These are phyloP conservation scores for Leccinum barrowsii DNA, from an alignment of 768 basidiomycete genomes.

Conservation along the genomic window DNA sequence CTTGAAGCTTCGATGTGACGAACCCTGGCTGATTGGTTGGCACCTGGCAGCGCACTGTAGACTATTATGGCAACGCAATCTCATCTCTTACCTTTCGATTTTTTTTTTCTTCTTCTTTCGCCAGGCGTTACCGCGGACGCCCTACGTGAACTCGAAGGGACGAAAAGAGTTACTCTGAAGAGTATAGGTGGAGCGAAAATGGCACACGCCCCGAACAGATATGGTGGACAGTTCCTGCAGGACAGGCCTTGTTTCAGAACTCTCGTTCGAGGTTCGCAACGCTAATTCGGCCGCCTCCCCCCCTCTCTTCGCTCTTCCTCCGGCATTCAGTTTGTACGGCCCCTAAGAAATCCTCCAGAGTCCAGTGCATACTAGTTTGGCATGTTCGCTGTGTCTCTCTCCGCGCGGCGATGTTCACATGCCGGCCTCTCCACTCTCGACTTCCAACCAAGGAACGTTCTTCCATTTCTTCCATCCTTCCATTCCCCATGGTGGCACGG, in stretches of 20 bases:
- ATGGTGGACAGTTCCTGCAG: neutral
- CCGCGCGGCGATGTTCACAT: neutral
- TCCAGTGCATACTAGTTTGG: neutral
- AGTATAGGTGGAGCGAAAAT: neutral
- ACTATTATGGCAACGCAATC: slow-evolving; percentile 25
- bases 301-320: neutral
- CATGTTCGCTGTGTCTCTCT: neutral
- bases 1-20: slow-evolving; percentile 8
- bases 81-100: slow-evolving; percentile 1
- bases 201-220: neutral
- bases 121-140: slow-evolving; percentile 19
- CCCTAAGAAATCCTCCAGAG: neutral
- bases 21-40: slow-evolving; percentile 4
- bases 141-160: neutral
- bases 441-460: neutral
- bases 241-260: slow-evolving; percentile 10
- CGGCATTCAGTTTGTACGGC: neutral
- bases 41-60: slow-evolving; percentile 6
- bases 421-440: slow-evolving; percentile 3
- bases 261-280: neutral
- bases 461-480: neutral
- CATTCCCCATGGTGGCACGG: slow-evolving; percentile 8
- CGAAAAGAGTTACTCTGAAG: neutral
- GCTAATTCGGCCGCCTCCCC: neutral
- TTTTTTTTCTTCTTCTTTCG: neutral